A percentile compares a stretch with the other conserved stretches of the same genome.
These are phyloP conservation scores for Candida easanensis DNA, from an alignment of 805 yeast species.

Conservation along the genomic window DNA sequence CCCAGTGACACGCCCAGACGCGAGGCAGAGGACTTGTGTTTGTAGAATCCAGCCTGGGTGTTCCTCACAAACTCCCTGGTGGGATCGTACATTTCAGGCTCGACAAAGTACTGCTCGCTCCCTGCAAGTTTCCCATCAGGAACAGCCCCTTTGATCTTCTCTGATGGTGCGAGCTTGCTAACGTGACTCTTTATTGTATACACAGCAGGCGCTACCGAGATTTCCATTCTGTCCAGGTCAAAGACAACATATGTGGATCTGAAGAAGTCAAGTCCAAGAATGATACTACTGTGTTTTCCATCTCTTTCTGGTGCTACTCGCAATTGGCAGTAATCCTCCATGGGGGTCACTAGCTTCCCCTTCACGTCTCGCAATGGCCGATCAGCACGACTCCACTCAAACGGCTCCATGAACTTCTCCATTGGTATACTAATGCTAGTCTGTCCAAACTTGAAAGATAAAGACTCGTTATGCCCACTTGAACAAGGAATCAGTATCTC, in stretches of 20 bases:
- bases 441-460: slow-evolving; percentile 14
- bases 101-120: slow-evolving; percentile 1
- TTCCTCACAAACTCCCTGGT: slow-evolving; percentile 17
- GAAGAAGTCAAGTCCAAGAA: slow-evolving; percentile 24
- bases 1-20: too few species aligned
- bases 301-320: slow-evolving; percentile 11
- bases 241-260: slow-evolving; percentile 23
- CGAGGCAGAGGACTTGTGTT: too few species aligned
- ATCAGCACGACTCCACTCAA: background rate
- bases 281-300: slow-evolving; percentile 1
- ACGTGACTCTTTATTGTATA: slow-evolving; percentile 9
- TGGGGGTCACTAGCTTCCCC: background rate
- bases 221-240: slow-evolving; percentile 24
- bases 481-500: background rate
- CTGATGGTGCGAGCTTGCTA: slow-evolving; percentile 1
- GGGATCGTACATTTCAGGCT: slow-evolving; percentile 14
- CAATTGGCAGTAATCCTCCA: slow-evolving; percentile 14
- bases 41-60: too few species aligned
- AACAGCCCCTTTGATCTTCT: slow-evolving; percentile 7
- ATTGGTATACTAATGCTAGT: slow-evolving; percentile 3
- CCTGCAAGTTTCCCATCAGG: slow-evolving; percentile 9
- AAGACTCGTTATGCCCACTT: background rate
- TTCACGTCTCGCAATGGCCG: background rate
- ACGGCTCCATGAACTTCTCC: slow-evolving; percentile 4
- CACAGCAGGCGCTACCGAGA: slow-evolving; percentile 24